phyloP scores from a whole-genome alignment of 805 yeast genomes.

The Kuraishia molischiana region DNA sequence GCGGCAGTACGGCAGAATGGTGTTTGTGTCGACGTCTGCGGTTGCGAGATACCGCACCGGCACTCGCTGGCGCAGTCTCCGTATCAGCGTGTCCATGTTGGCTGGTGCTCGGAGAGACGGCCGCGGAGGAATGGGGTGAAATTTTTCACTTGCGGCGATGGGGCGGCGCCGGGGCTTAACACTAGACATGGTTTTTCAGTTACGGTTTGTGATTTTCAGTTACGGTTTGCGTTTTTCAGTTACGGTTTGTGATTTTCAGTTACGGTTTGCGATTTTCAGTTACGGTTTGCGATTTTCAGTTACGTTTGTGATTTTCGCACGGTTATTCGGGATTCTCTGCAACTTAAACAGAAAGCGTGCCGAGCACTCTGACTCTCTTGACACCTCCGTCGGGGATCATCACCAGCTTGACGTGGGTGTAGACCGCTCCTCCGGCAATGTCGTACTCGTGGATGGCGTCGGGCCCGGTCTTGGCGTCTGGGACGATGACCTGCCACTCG shows the following conservation, averaged over 20 bases:
- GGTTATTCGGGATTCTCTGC: not conserved
- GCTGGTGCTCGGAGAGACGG: too few species aligned
- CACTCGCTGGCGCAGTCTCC: slow-evolving; percentile 20
- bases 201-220: too few species aligned
- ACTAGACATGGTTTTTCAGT: too few species aligned
- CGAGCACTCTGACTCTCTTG: slow-evolving; percentile 80
- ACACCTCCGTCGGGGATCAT: slow-evolving; percentile 97
- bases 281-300: too few species aligned
- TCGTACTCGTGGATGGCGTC: slow-evolving; percentile 66
- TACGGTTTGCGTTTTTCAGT: too few species aligned
- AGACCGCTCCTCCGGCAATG: slow-evolving; percentile 18
- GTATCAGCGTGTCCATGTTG: slow-evolving; percentile 12
- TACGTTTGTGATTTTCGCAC: too few species aligned
- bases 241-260: too few species aligned
- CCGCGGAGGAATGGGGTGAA: too few species aligned
- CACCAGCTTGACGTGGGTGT: slow-evolving; percentile 66
- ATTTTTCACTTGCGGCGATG: not conserved
- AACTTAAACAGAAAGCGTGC: slow-evolving; percentile 23
- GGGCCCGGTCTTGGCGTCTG: slow-evolving; percentile 67
- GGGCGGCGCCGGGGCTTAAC: too few species aligned
- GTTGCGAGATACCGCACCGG: slow-evolving; percentile 9
- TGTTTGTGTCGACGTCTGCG: not conserved
- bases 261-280: too few species aligned
- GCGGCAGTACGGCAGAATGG: not conserved
- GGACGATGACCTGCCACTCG: slow-evolving; percentile 58